phyloP scores from a whole-genome alignment of 1,139 yeast species.

The Geotrichum cucujoidarum region DNA sequence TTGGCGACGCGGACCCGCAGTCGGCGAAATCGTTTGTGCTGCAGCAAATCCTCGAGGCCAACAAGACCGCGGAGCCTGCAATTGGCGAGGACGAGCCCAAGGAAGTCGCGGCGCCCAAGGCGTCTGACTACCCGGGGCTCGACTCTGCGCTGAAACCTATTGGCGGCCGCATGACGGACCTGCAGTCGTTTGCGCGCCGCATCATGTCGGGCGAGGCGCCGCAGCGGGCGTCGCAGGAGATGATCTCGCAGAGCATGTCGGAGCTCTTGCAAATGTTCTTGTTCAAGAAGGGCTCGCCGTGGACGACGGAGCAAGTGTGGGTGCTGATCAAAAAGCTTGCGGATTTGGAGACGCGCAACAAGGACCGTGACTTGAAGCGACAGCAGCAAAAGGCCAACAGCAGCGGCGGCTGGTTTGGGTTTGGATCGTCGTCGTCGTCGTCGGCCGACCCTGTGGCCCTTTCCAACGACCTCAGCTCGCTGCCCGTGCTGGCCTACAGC shows the following conservation, averaged over 20 bases:
- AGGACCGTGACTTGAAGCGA: neutral
- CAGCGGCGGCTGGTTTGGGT: slow-evolving; percentile 1
- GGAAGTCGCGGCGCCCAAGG: slow-evolving; percentile 16
- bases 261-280: slow-evolving; percentile 82
- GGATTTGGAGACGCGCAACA: neutral
- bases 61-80: slow-evolving; percentile 15
- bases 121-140: slow-evolving; percentile 31
- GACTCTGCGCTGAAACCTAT: slow-evolving; percentile 63
- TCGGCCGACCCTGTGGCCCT: neutral
- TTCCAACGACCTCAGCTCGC: neutral
- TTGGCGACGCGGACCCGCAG: slow-evolving; percentile 74
- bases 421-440: neutral
- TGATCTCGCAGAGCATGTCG: slow-evolving; percentile 79
- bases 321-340: slow-evolving; percentile 63
- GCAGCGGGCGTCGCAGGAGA: slow-evolving; percentile 65
- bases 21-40: slow-evolving; percentile 70
- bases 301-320: slow-evolving; percentile 88
- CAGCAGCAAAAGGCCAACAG: neutral
- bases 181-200: slow-evolving; percentile 85
- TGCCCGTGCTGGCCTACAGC: slow-evolving; percentile 6
- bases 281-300: slow-evolving; percentile 46
- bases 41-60: slow-evolving; percentile 45
- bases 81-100: slow-evolving; percentile 4
- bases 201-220: slow-evolving; percentile 85
- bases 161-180: slow-evolving; percentile 93